Base-by-base conservation (phyloP, 2,329 filamentous ascomycete species). In the Aureobasidium sp. region DNA sequence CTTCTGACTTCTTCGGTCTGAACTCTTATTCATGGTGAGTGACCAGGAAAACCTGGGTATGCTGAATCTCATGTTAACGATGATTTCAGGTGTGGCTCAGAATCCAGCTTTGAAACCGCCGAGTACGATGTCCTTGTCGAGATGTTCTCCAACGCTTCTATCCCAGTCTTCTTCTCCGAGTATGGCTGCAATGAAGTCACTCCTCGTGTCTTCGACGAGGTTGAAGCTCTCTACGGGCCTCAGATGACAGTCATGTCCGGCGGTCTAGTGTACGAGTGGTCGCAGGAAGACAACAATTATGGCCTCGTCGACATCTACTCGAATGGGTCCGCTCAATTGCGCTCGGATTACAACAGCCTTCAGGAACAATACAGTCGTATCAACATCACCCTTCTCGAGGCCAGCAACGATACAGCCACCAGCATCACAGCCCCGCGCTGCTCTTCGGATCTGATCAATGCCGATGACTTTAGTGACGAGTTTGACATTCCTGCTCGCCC, bases 151-250 rank as follows among this genome's bases (percentile, higher is more conserved):
- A 75, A 75, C 58, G 79, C 78, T 34, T 79, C 83, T 14, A 78
- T 90, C 32, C 87, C 87, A 27, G 76, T 90, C 62, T 91, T 91
- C 77, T 90, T 88, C 75, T 88, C 84, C 58, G 88, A 93, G 65
- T 84, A 83, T 62, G 88, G 88, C 56, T 91, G 88, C 79, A 91
- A 90, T 73, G 74, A 76, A 32, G 80, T 82, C 12, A 66, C 72
- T n/a, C 83, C 85, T 12, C 85, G 88, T 60, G 70, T 82, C 61
- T 93, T 90, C 72, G 84, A 85, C 59, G 88, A 93, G 70, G 84
- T 89, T 11, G 75, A 74, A 53, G 74, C 83, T 57, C 81, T 93
- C 59, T 91, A 91, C 68, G 78, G 85, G 54, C 63, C 75, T 34
- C 62, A 88, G 58, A 90, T 91, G 85, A 83, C 74, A 16, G 74